A percentile compares a stretch with the other conserved stretches of the same genome.
Conservation (phyloP, 2,329 filamentous ascomycete species). For the Diaporthe vaccinii region DNA sequence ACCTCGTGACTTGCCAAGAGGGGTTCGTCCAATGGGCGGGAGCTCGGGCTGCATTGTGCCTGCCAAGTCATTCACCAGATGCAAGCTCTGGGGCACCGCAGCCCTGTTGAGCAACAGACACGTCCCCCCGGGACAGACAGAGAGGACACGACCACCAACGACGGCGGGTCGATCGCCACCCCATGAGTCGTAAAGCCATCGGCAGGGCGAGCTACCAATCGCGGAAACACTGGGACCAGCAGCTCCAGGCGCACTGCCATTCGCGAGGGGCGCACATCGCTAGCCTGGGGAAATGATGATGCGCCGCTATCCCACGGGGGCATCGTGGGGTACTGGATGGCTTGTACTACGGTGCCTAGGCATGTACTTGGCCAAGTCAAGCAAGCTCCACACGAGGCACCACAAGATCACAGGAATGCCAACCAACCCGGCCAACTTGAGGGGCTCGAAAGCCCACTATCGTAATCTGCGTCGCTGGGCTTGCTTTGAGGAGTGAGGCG, state of each 20-base stretch:
- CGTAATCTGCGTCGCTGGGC: not conserved
- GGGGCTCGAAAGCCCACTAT: not conserved
- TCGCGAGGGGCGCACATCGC: conserved; percentile 6
- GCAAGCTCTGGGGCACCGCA: conserved; percentile 20
- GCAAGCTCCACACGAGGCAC: not conserved
- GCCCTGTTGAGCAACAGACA: conserved; percentile 23
- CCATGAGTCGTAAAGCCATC: conserved; percentile 21
- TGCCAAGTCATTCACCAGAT: conserved; percentile 28
- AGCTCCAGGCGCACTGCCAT: not conserved
- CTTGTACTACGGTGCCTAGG: not conserved
- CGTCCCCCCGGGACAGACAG: not conserved
- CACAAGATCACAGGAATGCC: conserved; percentile 2
- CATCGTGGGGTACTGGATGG: conserved; percentile 27
- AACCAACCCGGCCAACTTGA: not conserved
- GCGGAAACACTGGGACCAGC: not conserved
- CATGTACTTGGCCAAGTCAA: conserved; percentile 18
- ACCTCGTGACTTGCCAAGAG: conserved; percentile 28
- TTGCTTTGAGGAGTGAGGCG: conserved; percentile 6
- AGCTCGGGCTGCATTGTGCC: not conserved
- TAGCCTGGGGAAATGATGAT: conserved; percentile 34
- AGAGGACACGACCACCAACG: conserved; percentile 10
- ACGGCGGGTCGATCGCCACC: conserved; percentile 7
- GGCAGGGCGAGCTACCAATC: conserved; percentile 15
- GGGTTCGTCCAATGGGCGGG: conserved; percentile 19
- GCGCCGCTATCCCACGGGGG: conserved; percentile 2